Conservation (phyloP, 257 asterid species). For the Craterostigma plantagineum region DNA sequence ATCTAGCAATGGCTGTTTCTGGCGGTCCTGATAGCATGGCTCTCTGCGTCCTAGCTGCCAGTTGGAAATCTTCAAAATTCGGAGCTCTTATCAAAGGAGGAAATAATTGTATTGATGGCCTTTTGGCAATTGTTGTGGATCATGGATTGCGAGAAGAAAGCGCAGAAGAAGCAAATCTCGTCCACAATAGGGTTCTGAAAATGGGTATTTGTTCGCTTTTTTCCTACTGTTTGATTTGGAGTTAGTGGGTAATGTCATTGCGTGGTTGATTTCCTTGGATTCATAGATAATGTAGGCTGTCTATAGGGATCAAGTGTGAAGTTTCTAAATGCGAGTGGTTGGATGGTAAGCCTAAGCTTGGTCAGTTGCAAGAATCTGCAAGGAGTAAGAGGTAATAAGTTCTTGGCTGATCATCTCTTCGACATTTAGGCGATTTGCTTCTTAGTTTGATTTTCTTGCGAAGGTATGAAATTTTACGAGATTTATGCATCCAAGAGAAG, state of each 20-base stretch:
- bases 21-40: conserved; percentile 98
- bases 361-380: conserved; percentile 89
- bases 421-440: neutral
- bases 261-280: conserved; percentile 9
- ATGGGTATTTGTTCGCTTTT: conserved; percentile 49
- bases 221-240: conserved; percentile 10
- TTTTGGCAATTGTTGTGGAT: conserved; percentile 73
- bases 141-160: conserved; percentile 84
- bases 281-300: conserved; percentile 31
- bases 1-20: conserved; percentile 76
- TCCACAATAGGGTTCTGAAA: conserved; percentile 27
- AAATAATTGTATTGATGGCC: conserved; percentile 33
- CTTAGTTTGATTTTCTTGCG: conserved; percentile 8
- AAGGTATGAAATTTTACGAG: conserved; percentile 62
- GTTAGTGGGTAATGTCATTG: no score
- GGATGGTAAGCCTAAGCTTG: conserved; percentile 59
- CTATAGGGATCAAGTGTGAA: conserved; percentile 76
- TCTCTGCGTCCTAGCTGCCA: conserved; percentile 56
- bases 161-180: conserved; percentile 55
- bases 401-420: neutral
- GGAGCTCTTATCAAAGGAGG: conserved; percentile 17
- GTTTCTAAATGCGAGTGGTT: conserved; percentile 68
- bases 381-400: conserved; percentile 51
- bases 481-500: conserved; percentile 33
- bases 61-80: conserved; percentile 45